Conservation (phyloP, 116 monocot genomes). For the Zostera marina region DNA sequence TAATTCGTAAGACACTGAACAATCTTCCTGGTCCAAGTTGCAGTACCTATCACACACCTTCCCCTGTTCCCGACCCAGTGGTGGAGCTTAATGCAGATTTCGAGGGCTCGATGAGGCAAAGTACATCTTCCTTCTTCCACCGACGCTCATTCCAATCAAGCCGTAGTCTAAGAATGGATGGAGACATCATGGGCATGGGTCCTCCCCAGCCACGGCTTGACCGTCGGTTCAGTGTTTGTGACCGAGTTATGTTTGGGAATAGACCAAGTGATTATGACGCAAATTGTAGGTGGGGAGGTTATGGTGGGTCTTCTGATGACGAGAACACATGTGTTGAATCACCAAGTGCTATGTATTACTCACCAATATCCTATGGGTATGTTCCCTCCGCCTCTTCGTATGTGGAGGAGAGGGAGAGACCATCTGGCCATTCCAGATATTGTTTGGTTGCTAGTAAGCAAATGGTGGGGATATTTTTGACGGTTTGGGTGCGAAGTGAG, state of each 20-base stretch:
- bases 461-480: slow-evolving; percentile 83
- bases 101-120: slow-evolving; percentile 27
- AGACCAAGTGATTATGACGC: slow-evolving; percentile 53
- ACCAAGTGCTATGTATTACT: slow-evolving; percentile 17
- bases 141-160: slow-evolving; percentile 65
- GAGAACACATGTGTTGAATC: slow-evolving; percentile 36
- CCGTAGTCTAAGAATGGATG: slow-evolving; percentile 52
- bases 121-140: slow-evolving; percentile 33
- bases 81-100: slow-evolving; percentile 36
- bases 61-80: slow-evolving; percentile 38
- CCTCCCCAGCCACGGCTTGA: slow-evolving; percentile 29
- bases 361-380: slow-evolving; percentile 41
- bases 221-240: slow-evolving; percentile 57
- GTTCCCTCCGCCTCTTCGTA: slow-evolving; percentile 16
- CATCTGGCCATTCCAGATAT: slow-evolving; percentile 48
- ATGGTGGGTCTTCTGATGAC: slow-evolving; percentile 45
- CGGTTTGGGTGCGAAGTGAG: slow-evolving; percentile 61
- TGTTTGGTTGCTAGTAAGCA: slow-evolving; percentile 80
- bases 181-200: slow-evolving; percentile 18
- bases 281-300: slow-evolving; percentile 27
- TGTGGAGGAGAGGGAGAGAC: slow-evolving; percentile 42
- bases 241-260: slow-evolving; percentile 32
- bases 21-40: slow-evolving; percentile 32
- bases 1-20: slow-evolving; percentile 48
- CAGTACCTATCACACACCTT: slow-evolving; percentile 32